Conservation (phyloP, 176 grass and related monocot species). For the Carex pumila region DNA sequence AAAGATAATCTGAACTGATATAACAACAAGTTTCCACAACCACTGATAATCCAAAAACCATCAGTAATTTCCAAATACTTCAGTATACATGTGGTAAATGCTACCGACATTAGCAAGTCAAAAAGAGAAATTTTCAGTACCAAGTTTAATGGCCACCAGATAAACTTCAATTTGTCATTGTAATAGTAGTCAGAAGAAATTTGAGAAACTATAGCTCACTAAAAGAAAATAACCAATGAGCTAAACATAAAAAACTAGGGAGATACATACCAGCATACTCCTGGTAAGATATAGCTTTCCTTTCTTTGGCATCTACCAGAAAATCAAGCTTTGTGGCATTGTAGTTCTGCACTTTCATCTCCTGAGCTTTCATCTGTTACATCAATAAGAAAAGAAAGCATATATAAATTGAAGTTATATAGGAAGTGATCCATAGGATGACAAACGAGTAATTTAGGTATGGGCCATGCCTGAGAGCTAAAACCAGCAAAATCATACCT, state of each 20-base stretch:
- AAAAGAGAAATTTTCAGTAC: neutral
- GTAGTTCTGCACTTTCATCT: neutral
- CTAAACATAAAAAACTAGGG: neutral
- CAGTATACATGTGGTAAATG: neutral
- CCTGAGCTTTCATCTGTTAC: slow-evolving; percentile 17
- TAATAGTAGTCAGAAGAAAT: neutral
- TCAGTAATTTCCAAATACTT: neutral
- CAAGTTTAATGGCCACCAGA: neutral
- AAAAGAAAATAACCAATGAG: neutral
- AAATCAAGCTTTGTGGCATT: slow-evolving; percentile 4
- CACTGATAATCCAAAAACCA: neutral
- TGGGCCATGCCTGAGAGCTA: neutral
- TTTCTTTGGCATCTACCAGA: slow-evolving; percentile 11
- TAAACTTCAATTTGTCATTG: neutral
- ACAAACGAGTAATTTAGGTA: neutral
- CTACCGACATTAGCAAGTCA: neutral
- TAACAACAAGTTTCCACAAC: neutral
- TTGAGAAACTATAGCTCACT: neutral
- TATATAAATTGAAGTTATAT: neutral
- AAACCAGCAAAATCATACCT: neutral
- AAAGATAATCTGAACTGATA: too few relatives aligned
- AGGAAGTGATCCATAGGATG: neutral
- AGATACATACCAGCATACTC: slow-evolving; percentile 12
- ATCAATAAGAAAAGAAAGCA: neutral
- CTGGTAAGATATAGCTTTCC: neutral